These are phyloP conservation scores for Scheffersomyces spartinae DNA, from an alignment of 805 yeast species.

Conservation along the genomic window DNA sequence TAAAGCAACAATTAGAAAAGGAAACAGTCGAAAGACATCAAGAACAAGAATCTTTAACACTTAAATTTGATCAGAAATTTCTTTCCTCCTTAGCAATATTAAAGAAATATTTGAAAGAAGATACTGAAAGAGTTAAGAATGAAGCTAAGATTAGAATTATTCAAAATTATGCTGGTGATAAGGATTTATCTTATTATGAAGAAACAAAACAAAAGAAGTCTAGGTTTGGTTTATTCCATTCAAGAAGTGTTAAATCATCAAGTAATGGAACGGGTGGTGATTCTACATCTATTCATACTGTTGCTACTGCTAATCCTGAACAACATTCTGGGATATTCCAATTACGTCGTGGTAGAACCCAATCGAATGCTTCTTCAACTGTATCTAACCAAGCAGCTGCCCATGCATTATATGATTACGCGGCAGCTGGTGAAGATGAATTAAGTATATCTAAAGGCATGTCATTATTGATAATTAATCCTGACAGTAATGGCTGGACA, in stretches of 20 bases:
- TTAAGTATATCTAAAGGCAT: constrained; percentile 43
- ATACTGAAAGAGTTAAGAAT: constrained; percentile 57
- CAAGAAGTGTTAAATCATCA: constrained; percentile 4
- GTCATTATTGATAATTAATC: constrained; percentile 59
- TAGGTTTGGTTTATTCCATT: constrained; percentile 43
- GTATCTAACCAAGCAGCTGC: constrained; percentile 12
- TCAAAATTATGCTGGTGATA: constrained; percentile 70
- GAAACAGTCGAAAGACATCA: constrained; percentile 20
- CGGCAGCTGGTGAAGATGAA: constrained; percentile 69
- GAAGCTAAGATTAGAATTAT: constrained; percentile 90
- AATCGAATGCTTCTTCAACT: constrained; percentile 11
- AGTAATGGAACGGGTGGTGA: no score
- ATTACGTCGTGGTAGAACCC: constrained; percentile 22
- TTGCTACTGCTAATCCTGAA: constrained; percentile 18
- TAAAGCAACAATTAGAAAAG: constrained; percentile 40
- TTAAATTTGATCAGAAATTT: constrained; percentile 43
- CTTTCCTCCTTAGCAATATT: constrained; percentile 40
- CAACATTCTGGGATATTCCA: constrained; percentile 23
- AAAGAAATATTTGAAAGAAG: constrained; percentile 58
- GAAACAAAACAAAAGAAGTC: constrained; percentile 42
- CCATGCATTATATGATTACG: constrained; percentile 54
- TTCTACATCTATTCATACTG: constrained; percentile 22
- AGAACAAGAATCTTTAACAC: constrained; percentile 27
- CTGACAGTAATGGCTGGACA: constrained; percentile 94
- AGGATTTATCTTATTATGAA: constrained; percentile 51